Base-by-base conservation (phyloP, 1,284 basidiomycete species). In the Puccinia polysora region DNA sequence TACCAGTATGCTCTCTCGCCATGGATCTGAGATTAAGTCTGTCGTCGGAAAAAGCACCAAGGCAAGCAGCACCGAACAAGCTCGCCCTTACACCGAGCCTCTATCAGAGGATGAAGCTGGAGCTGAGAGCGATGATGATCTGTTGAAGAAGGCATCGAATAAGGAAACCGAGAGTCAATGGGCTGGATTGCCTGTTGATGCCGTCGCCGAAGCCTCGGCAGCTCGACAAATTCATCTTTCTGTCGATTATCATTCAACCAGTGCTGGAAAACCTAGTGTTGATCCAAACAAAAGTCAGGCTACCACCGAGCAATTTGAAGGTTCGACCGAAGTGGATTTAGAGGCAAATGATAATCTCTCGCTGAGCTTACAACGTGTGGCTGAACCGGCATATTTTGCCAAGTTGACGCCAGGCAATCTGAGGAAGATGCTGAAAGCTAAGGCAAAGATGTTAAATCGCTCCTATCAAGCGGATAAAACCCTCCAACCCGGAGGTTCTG, bases 61-160 rank as follows among this genome's bases (percentile, higher is more conserved):
- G n/a, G 32, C 30, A 12, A 38, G 12, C 32, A 45, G 18, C 85
- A 0, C 84, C 84, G n/a, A 84, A 84, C 18, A 75, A 75, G 34
- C 81, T 50, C 6, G 56, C 4, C 78, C 81, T 14, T 95, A 95
- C 77, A 83, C 85, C 32, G 92, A 96, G 78, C 92, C 92, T 0
- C 82, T 91, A 4, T 94, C 91, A 1, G 93, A 96, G 79, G 93
- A 91, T 49, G 90, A 92, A 77, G 89, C 90, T 18, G 91, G 82
- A 49, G 79, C 79, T 32, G 81, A 95, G 73, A 89, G 90, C 75
- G 84, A 84, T 60, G 86, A 86, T 77, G 85, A 87, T 50, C 78
- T 52, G 55, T 73, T 47, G n/a, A 64, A 53, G 53, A n/a, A 56
- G 56, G 28, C 86, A 32, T 83, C 83, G 1, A 86, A 88, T 65